Evolutionary conservation across 2,329 filamentous ascomycete species (phyloP).

Genomic region (Aureobasidium musti): DNA sequence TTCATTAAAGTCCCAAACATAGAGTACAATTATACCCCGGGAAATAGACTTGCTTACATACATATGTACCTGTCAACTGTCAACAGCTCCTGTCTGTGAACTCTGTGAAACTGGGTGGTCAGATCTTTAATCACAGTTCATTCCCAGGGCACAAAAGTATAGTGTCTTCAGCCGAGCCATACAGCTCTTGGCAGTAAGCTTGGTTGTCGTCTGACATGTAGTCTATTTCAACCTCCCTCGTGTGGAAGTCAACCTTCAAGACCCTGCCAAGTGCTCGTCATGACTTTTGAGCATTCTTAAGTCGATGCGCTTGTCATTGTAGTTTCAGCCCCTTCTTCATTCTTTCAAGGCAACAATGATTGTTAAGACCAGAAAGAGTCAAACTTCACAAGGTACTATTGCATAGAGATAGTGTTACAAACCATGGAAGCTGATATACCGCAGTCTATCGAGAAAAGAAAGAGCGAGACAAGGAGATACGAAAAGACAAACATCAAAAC

Average conservation of each 20-base stretch:
- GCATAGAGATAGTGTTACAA: background rate
- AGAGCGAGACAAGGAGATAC: background rate
- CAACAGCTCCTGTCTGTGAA: no score
- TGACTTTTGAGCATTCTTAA: background rate
- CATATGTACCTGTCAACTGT: no score
- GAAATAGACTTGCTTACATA: no score
- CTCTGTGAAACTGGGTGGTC: no score
- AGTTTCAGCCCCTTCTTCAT: background rate
- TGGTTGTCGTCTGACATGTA: background rate
- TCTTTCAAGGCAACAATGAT: background rate
- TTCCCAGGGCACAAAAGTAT: background rate
- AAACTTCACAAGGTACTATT: background rate
- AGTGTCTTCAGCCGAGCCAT: background rate
- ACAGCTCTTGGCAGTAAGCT: background rate
- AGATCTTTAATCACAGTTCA: background rate
- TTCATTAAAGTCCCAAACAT: no score
- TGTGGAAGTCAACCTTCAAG: background rate
- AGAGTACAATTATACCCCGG: no score
- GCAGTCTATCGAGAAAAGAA: background rate
- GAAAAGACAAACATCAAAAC: background rate
- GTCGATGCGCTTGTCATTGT: background rate
- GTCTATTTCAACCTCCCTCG: background rate
- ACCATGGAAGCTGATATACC: constrained; percentile 6
- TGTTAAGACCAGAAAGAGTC: background rate
- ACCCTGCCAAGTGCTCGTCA: background rate